Base-by-base conservation (phyloP, 2,329 filamentous ascomycete genomes). In the Sclerotinia subarctica region DNA sequence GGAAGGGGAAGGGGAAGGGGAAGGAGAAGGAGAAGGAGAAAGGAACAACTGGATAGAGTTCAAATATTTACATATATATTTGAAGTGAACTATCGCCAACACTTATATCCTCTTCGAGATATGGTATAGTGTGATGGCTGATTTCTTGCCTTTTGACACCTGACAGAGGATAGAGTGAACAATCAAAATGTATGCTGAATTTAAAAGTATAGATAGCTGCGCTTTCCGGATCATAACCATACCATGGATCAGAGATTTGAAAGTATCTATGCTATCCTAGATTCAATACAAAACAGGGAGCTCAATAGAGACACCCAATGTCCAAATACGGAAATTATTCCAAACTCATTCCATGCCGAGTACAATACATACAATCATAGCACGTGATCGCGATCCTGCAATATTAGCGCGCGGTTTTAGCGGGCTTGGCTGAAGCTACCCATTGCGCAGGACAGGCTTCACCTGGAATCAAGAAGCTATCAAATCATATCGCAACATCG, bases 361-460 rank as follows among this genome's bases (percentile, higher is more conserved):
- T 15, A 32, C 7, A 24, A 24, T 15, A 32, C 7, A 32, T 26
- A 13, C 38, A 29, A 29, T 2, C 29, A 19, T 0, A 3, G 1
- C 58, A 62, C 58, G 58, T 62, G 58, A 62, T 35, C 5, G 19
- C 1, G 7, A 32, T 21, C 46, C 13, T 4, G 10, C n/a, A 29
- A 21, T 32, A 26, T 62, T 51, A 62, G 46, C 59, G 59, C 46
- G 59, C 59, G 59, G 59, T 32, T 49, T 35, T 62, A 38, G 29
- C 59, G 59, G 59, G 32, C 46, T 62, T 62, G 58, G 58, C 58
- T 46, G 56, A 59, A 59, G 38, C 56, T 46, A 46, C 17, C 56
- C 56, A 57, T 57, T 57, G 54, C 38, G 56, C 56, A 46, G 44
- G 56, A 19, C 56, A 46, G 29, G 56, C 56, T 59, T 29, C 17